Evolutionary conservation across 169 alveolate genomes (phyloP).

Genomic region (Amoebophrya sp.): DNA sequence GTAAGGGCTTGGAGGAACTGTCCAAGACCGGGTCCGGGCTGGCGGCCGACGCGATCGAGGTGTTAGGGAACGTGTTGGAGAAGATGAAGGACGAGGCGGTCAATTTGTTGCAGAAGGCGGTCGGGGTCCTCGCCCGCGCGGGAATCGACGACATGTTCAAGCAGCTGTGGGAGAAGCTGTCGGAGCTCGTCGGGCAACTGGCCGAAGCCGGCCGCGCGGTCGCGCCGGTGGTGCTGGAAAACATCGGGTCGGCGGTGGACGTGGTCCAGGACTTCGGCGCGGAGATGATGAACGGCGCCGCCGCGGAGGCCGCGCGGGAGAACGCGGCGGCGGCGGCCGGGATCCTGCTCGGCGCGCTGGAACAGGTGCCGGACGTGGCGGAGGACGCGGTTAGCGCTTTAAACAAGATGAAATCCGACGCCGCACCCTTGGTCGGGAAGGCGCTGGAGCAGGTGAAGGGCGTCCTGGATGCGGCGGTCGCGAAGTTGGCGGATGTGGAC

Average conservation of each 20-base stretch:
- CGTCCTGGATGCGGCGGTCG: not conserved
- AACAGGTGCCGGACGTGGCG: not conserved
- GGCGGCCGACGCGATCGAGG: not conserved
- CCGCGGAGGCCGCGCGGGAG: not conserved
- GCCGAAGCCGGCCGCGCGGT: not conserved
- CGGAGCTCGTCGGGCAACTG: not conserved
- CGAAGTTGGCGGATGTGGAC: not conserved
- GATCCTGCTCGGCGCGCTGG: slow-evolving; percentile 13
- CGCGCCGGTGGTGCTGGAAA: not conserved
- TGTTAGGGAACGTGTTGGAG: not conserved
- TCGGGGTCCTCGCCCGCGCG: not conserved
- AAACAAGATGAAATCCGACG: not conserved
- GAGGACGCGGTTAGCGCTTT: not conserved
- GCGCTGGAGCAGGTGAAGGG: not conserved
- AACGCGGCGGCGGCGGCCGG: not conserved
- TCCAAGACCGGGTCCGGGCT: slow-evolving; percentile 5
- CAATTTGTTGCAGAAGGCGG: not conserved
- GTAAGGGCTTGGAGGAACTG: not conserved
- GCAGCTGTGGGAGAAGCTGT: not conserved
- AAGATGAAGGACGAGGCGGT: not conserved
- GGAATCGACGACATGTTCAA: not conserved
- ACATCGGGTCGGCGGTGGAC: not conserved
- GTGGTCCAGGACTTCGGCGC: not conserved
- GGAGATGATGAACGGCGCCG: not conserved
- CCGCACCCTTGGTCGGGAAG: not conserved